A percentile compares a stretch with the other conserved stretches of the same genome.
Conservation (phyloP, 768 basidiomycete species). For the Austroboletus eburneus region DNA sequence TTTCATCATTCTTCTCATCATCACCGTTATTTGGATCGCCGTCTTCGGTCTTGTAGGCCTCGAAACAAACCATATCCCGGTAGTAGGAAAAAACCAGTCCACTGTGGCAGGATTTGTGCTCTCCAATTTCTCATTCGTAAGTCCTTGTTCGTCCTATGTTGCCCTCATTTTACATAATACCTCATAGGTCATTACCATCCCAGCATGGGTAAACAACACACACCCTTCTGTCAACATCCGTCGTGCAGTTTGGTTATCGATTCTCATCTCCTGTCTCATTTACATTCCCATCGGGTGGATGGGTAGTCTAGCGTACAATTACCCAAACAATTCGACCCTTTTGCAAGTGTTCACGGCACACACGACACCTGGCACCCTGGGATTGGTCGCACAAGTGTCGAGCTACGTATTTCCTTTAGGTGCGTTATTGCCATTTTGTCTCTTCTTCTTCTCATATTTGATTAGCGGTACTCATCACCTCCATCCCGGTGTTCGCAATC, state of each 20-base stretch:
- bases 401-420: slow-evolving; percentile 22
- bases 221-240: slow-evolving; percentile 21
- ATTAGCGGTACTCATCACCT: slow-evolving; percentile 23
- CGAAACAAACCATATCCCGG: slow-evolving; percentile 5
- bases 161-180: not conserved
- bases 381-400: slow-evolving; percentile 9
- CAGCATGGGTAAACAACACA: slow-evolving; percentile 24
- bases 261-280: slow-evolving; percentile 22
- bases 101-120: slow-evolving; percentile 21
- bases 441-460: not conserved
- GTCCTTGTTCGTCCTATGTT: not conserved
- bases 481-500: slow-evolving; percentile 21
- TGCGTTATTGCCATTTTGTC: not conserved
- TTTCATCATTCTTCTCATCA: slow-evolving; percentile 18
- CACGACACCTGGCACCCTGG: slow-evolving; percentile 1
- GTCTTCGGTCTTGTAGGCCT: slow-evolving; percentile 14
- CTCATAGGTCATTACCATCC: slow-evolving; percentile 20
- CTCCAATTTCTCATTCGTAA: slow-evolving; percentile 24
- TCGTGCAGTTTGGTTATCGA: slow-evolving; percentile 18
- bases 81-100: slow-evolving; percentile 17
- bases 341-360: slow-evolving; percentile 14
- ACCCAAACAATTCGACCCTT: slow-evolving; percentile 9
- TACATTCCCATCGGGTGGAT: slow-evolving; percentile 24
- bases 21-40: slow-evolving; percentile 17
- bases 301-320: slow-evolving; percentile 14